A percentile compares a stretch with the other conserved stretches of the same genome.
These are phyloP conservation scores for Irpex sp. DNA, from an alignment of 1,284 basidiomycete genomes.

Conservation along the genomic window DNA sequence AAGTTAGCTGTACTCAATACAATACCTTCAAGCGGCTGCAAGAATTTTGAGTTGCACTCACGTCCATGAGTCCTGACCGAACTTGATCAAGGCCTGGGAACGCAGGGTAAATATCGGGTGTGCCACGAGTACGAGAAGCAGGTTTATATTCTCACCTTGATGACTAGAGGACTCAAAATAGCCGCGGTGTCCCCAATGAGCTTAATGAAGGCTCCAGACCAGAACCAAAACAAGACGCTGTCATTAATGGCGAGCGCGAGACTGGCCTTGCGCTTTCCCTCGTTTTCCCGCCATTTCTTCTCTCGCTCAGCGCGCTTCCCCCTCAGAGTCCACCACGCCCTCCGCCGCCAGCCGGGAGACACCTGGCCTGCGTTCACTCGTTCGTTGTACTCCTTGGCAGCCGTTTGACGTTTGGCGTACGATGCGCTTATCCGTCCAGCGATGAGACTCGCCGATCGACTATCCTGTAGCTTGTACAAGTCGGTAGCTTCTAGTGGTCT, in stretches of 20 bases:
- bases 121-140: neutral
- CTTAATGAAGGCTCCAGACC: slow-evolving; percentile 78
- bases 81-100: slow-evolving; percentile 68
- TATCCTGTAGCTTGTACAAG: slow-evolving; percentile 77
- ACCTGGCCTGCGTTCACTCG: slow-evolving; percentile 63
- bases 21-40: too few species aligned
- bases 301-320: slow-evolving; percentile 53
- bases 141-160: slow-evolving; percentile 45
- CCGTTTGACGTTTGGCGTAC: slow-evolving; percentile 57
- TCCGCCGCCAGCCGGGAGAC: slow-evolving; percentile 47
- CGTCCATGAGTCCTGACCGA: slow-evolving; percentile 63
- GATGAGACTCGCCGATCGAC: slow-evolving; percentile 54
- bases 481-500: slow-evolving; percentile 81
- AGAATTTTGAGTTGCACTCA: slow-evolving; percentile 7
- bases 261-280: slow-evolving; percentile 65
- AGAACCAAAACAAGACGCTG: slow-evolving; percentile 80
- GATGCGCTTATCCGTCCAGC: slow-evolving; percentile 61
- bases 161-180: slow-evolving; percentile 75
- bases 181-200: slow-evolving; percentile 69
- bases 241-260: slow-evolving; percentile 78
- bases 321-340: slow-evolving; percentile 58
- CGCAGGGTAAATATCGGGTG: neutral
- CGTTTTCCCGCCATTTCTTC: slow-evolving; percentile 59
- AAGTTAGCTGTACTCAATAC: neutral
- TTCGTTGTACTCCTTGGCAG: slow-evolving; percentile 69